Base-by-base conservation (phyloP, 139 green algal genomes). In the Chlorella sp. region DNA sequence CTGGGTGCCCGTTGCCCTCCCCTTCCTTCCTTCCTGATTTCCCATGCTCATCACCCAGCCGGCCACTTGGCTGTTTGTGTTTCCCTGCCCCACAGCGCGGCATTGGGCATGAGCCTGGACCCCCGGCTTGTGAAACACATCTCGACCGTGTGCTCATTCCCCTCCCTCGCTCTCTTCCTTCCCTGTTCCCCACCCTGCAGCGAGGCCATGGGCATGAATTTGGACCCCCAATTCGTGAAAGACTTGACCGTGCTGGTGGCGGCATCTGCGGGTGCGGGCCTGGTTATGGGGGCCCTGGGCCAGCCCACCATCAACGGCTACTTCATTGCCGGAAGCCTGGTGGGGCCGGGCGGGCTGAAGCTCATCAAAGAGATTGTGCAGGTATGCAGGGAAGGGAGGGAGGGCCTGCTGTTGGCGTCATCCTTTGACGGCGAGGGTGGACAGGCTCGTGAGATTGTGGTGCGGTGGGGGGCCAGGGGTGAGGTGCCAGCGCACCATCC, bases 251-350 rank as follows among this genome's bases (percentile, higher is more conserved):
- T 97, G 48, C 79, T 98, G 30, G 95, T 97, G 40, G 92, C 93
- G 2, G 87, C 96, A 18, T 95, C 95, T 34, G 94, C 95, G 60
- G 92, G 95, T n/a, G 94, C 95, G 4, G 98, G 97, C 18, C 88
- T 94, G 81, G 26, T 95, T 3, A 97, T 97, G 89, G 95, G 97
- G 89, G 85, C 94, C 1, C 42, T 99, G 42, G 90, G 95, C 64
- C 97, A 99, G 95, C 98, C 98, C 0, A 92, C 96, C 37, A 98
- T 99, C 92, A 99, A 98, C 86, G 98, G 98, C 21, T 99, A 99
- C 92, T 95, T 99, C n/a, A 90, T 99, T 11, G 98, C 98, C 28
- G 98, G 98, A 0, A 96, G 95, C 18, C 68, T 98, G 4, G 94
- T 99, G 42, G 98, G 98, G 7, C 97, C 98, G 0, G 98, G 97